Conservation (phyloP, 148 eudicot species). For the Rhododendron griersonianum region DNA sequence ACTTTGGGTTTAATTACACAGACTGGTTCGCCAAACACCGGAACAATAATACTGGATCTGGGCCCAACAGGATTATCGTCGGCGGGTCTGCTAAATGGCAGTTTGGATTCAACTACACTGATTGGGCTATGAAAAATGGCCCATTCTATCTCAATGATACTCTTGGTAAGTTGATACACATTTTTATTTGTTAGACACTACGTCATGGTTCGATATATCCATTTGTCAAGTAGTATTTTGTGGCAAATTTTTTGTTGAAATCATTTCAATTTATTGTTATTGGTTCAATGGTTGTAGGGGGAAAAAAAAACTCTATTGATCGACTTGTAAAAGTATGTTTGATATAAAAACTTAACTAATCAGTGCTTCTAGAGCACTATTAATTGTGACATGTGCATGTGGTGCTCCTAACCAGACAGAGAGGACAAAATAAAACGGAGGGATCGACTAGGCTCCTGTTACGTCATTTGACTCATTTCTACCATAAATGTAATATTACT, state of each 20-base stretch:
- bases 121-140: conserved; percentile 44
- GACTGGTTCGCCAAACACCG: conserved; percentile 17
- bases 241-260: neutral
- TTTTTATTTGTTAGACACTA: neutral
- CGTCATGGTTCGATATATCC: neutral
- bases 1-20: conserved; percentile 22
- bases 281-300: neutral
- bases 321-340: neutral
- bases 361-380: no score
- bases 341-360: no score
- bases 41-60: conserved; percentile 14
- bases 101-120: conserved; percentile 44
- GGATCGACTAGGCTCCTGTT: no score
- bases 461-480: no score
- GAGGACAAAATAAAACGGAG: no score
- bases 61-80: conserved; percentile 27
- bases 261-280: neutral
- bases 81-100: conserved; percentile 43
- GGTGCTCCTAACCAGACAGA: no score
- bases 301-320: neutral
- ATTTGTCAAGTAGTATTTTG: neutral
- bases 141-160: conserved; percentile 45
- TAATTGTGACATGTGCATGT: no score
- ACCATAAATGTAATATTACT: no score
- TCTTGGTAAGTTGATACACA: conserved; percentile 24